Percentiles rank a stretch among this genome's conserved stretches.
phyloP scores from a whole-genome alignment of 2,329 filamentous ascomycete genomes.

The Pochonia chlamydosporia region DNA sequence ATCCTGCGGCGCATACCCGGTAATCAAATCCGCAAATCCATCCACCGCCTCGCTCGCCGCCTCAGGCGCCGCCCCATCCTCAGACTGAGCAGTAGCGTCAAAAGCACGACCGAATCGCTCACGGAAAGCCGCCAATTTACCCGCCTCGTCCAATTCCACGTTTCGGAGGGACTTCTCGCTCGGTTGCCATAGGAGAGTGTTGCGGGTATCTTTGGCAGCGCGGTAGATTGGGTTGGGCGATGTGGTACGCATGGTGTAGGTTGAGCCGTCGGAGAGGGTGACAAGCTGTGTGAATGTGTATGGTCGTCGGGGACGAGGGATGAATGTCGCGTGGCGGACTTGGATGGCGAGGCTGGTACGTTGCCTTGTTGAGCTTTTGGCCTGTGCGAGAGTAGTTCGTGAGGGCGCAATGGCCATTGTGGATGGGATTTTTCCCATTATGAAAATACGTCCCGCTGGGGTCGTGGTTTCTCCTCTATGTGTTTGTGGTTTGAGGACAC shows the following conservation, averaged over 20 bases:
- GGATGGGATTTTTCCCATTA: slow-evolving; percentile 24
- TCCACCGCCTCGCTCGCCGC: slow-evolving; percentile 19
- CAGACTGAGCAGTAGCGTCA: slow-evolving; percentile 50
- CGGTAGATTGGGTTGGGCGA: slow-evolving; percentile 58
- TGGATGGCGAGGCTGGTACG: slow-evolving; percentile 37
- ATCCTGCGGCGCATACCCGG: slow-evolving; percentile 39
- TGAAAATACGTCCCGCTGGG: neutral
- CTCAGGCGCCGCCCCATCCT: slow-evolving; percentile 23
- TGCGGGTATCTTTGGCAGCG: slow-evolving; percentile 75
- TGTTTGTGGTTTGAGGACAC: neutral
- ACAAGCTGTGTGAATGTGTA: slow-evolving; percentile 98
- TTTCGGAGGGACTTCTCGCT: slow-evolving; percentile 73
- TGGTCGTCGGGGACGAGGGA: slow-evolving; percentile 81
- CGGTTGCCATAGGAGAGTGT: slow-evolving; percentile 89
- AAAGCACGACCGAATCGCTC: slow-evolving; percentile 77
- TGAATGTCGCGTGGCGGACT: slow-evolving; percentile 75
- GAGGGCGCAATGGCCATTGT: slow-evolving; percentile 23
- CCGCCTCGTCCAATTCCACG: slow-evolving; percentile 92
- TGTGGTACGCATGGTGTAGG: slow-evolving; percentile 74
- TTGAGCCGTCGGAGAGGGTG: slow-evolving; percentile 83
- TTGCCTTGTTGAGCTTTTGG: slow-evolving; percentile 9
- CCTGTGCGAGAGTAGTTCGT: slow-evolving; percentile 13
- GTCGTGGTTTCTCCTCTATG: neutral
- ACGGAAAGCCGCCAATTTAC: slow-evolving; percentile 80
- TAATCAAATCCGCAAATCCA: slow-evolving; percentile 45